Evolutionary conservation across 768 basidiomycete genomes (phyloP), one percentile per base, ranked within the genome.

Genomic region (Lentinula sp.): DNA sequence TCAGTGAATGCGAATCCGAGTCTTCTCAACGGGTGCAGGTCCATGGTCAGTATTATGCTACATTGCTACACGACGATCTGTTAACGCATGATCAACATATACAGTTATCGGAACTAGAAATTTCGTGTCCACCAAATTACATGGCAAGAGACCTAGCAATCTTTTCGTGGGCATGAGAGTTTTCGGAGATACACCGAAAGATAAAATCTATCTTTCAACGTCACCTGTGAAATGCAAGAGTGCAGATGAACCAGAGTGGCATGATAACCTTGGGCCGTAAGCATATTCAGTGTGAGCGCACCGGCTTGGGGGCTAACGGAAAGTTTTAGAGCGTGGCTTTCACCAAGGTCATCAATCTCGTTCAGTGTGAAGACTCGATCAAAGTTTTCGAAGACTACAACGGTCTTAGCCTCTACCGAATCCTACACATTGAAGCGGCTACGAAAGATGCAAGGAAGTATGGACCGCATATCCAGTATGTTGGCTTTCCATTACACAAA

Each of bases 231-330:
- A 49, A 32, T 59, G 57, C 57, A 59, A 49, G 40, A 37, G n/a
- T 9, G 43, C 15, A 11, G 31, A n/a, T 59, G 57, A 59, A 46
- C 57, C 46, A 46, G 57, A 59, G 37, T 59, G 57, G 57, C 49
- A 28, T 59, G 57, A 59, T 40, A 59, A 59, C 18, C 57, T 59
- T 28, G 57, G 57, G 10, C 57, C 57, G 57, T 59, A n/a, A 46
- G 57, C 46, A 9, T 42, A 15, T 10, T n/a, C 37, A 39, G 3
- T 2, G 10, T 34, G 18, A n/a, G 28, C 13, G 9, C 5, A 18
- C 9, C 15, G 52, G 10, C 4, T 15, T 40, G 21, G 35, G 55
- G 42, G 32, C 23, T 31, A 43, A 57, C 23, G 11, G 11, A 31
- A 13, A 7, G 2, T 18, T 35, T 7, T 28, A 59, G 57, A 39